Percentiles rank a stretch among this genome's conserved stretches.
Conservation (phyloP, 2,329 filamentous ascomycete genomes). For the Xylariaceae sp. region DNA sequence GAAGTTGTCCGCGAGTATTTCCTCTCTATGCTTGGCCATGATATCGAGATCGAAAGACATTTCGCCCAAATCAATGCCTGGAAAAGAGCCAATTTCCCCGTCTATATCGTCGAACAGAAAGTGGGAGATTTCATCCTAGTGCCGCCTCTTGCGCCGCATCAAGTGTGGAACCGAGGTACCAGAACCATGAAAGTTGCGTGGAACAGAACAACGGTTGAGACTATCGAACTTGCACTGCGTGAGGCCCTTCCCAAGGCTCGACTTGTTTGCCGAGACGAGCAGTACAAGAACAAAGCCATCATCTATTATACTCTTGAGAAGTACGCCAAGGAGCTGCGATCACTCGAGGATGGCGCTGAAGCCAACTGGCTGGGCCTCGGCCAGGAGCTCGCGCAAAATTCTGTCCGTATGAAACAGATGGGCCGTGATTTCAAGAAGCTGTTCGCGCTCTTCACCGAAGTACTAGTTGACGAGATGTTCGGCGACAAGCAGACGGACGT, state of each 20-base stretch:
- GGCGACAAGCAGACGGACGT: conserved; percentile 63
- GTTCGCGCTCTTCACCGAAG: conserved; percentile 69
- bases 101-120: conserved; percentile 86
- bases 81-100: conserved; percentile 89
- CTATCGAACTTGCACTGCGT: conserved; percentile 74
- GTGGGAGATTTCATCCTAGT: conserved; percentile 90
- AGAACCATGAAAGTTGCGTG: conserved; percentile 96
- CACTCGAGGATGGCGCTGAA: conserved; percentile 47
- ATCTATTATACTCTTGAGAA: conserved; percentile 81
- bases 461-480: conserved; percentile 85
- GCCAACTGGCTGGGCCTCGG: conserved; percentile 45
- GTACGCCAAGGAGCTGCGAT: conserved; percentile 59
- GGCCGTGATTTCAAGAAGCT: conserved; percentile 76
- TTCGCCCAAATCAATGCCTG: conserved; percentile 94
- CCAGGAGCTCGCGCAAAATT: conserved; percentile 40
- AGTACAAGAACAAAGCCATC: conserved; percentile 98
- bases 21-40: conserved; percentile 84
- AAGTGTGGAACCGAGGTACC: conserved; percentile 97
- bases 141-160: conserved; percentile 90
- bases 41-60: conserved; percentile 94
- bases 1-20: conserved; percentile 91
- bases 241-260: conserved; percentile 86
- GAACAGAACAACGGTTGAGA: conserved; percentile 93
- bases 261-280: conserved; percentile 91
- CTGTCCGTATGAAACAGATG: conserved; percentile 58